These are phyloP conservation scores for Thuidium tamariscinum DNA, from an alignment of 225 moss, liverwort and hornwort species.

Conservation along the genomic window DNA sequence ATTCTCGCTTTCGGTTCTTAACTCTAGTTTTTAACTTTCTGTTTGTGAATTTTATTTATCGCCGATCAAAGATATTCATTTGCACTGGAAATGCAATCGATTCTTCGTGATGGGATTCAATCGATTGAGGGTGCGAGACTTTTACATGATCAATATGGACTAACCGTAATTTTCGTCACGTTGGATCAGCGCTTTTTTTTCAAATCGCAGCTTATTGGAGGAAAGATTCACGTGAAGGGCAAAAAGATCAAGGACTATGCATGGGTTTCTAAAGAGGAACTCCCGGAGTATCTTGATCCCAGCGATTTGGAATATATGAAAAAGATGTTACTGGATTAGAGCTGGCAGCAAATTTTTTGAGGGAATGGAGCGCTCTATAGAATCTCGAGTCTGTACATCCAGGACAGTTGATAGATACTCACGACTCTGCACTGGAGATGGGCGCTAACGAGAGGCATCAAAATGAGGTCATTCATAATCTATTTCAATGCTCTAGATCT, in stretches of 20 bases:
- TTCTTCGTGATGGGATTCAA: not conserved
- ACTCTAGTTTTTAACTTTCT: not conserved
- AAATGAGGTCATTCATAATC: not conserved
- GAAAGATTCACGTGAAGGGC: conserved; percentile 46
- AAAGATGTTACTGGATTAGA: conserved; percentile 59
- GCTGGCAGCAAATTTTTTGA: not conserved
- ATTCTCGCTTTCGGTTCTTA: not conserved
- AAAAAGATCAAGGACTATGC: conserved; percentile 52
- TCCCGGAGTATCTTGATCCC: conserved; percentile 64
- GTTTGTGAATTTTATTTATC: not conserved
- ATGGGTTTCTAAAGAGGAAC: conserved; percentile 82
- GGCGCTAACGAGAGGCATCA: not conserved
- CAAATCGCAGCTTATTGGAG: conserved; percentile 67
- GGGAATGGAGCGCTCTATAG: not conserved
- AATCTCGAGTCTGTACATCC: not conserved
- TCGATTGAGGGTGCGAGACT: not conserved
- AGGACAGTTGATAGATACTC: not conserved
- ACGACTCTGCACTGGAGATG: not conserved
- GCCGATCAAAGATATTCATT: not conserved
- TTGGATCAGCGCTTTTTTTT: conserved; percentile 72
- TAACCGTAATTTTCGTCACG: not conserved
- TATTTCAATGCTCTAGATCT: not conserved
- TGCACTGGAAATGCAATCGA: not conserved
- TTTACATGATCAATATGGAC: not conserved
- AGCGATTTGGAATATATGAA: conserved; percentile 58